Conservation (phyloP, 371 early-diverging fungal species). For the Smittium mucronatum region DNA sequence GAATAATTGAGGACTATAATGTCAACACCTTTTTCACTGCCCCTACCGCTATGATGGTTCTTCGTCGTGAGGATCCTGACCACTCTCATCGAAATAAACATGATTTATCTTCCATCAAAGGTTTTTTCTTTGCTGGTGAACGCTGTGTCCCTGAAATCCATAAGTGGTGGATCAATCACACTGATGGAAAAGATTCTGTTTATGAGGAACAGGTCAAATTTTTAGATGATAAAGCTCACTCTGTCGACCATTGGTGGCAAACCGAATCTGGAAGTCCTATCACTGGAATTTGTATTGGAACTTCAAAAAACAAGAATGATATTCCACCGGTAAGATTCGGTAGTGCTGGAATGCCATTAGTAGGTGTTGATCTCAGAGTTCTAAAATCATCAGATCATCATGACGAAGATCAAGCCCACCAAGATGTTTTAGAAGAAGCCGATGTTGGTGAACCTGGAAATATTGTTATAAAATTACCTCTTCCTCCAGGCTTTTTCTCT, state of each 20-base stretch:
- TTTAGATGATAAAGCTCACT: background rate
- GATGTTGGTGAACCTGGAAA: conserved; percentile 50
- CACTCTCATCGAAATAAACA: conserved; percentile 34
- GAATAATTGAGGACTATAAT: conserved; percentile 60
- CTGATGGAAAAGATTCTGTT: conserved; percentile 13
- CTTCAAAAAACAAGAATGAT: conserved; percentile 29
- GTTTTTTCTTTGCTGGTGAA: conserved; percentile 81
- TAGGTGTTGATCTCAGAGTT: conserved; percentile 56
- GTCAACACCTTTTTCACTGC: conserved; percentile 80
- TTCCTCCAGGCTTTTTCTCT: conserved; percentile 63
- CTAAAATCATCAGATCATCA: conserved; percentile 36
- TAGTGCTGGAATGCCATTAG: conserved; percentile 59
- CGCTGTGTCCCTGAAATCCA: conserved; percentile 61
- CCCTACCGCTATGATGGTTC: conserved; percentile 79
- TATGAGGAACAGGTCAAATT: background rate
- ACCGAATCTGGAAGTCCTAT: conserved; percentile 84
- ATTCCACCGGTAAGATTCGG: conserved; percentile 37
- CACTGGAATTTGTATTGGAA: conserved; percentile 51
- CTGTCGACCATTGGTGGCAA: conserved; percentile 83
- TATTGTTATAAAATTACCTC: conserved; percentile 62
- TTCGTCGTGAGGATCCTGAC: conserved; percentile 67
- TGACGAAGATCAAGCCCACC: conserved; percentile 21
- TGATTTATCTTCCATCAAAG: conserved; percentile 46
- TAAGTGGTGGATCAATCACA: conserved; percentile 28
- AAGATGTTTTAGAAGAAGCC: conserved; percentile 24